Conservation (phyloP, 2,329 filamentous ascomycete genomes). For the Fusarium sp. region DNA sequence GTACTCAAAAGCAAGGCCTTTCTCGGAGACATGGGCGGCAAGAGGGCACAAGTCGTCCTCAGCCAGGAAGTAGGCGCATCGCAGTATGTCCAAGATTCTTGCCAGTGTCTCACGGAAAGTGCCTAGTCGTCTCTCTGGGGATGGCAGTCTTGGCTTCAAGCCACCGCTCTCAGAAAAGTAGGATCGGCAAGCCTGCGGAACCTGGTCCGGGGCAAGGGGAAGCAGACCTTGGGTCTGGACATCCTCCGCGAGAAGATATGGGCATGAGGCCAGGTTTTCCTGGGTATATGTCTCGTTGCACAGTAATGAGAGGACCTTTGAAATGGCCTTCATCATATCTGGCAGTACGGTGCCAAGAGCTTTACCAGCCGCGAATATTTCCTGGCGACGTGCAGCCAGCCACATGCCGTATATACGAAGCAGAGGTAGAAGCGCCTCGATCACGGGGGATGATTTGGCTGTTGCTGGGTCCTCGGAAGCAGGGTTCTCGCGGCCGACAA, state of each 20-base stretch:
- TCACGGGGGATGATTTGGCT: conserved; percentile 48
- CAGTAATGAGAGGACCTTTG: conserved; percentile 60
- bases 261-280: conserved; percentile 51
- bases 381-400: conserved; percentile 58
- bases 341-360: conserved; percentile 57
- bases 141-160: conserved; percentile 53
- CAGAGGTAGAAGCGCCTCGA: conserved; percentile 60
- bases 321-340: conserved; percentile 58
- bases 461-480: conserved; percentile 37
- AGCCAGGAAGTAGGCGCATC: conserved; percentile 59
- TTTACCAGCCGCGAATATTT: conserved; percentile 57
- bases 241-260: conserved; percentile 64
- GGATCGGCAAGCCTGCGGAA: conserved; percentile 54
- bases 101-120: conserved; percentile 53
- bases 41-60: conserved; percentile 54
- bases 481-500: conserved; percentile 38
- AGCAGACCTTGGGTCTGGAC: conserved; percentile 56
- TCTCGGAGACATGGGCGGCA: conserved; percentile 40
- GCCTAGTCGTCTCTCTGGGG: conserved; percentile 45
- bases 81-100: conserved; percentile 59
- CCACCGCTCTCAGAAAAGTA: conserved; percentile 48
- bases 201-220: conserved; percentile 51
- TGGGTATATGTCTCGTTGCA: conserved; percentile 54
- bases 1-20: conserved; percentile 49
- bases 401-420: conserved; percentile 65